phyloP scores from a whole-genome alignment of 2,329 filamentous ascomycete genomes.

The Penicillium sp. region DNA sequence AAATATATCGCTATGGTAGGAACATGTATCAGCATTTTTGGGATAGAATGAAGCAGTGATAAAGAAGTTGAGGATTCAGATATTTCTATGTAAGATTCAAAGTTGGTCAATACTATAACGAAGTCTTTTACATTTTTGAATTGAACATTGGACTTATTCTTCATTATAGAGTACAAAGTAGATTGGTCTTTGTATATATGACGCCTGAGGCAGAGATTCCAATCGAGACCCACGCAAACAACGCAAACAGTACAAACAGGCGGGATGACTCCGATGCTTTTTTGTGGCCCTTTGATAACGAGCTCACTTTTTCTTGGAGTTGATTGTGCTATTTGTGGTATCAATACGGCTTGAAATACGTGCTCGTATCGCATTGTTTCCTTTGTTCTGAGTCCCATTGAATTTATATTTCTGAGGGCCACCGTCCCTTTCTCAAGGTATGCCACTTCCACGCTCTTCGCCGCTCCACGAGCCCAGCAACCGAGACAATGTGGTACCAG shows the following conservation, averaged over 20 bases:
- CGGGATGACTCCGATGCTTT: constrained; percentile 33
- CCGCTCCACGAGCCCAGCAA: not conserved
- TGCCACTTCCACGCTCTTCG: not conserved
- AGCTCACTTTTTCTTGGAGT: constrained; percentile 2
- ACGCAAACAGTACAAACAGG: constrained; percentile 26
- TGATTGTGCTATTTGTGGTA: constrained; percentile 1
- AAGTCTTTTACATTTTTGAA: too few species aligned
- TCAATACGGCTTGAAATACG: not conserved
- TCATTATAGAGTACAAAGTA: too few species aligned
- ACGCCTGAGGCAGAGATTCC: not conserved
- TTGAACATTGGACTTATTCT: too few species aligned
- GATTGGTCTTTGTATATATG: not conserved
- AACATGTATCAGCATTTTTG: too few species aligned
- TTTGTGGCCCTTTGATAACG: constrained; percentile 26
- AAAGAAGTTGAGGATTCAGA: too few species aligned
- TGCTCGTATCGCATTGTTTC: not conserved
- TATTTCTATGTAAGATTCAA: too few species aligned
- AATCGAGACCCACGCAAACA: constrained; percentile 22
- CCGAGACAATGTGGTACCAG: not conserved
- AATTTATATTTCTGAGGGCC: not conserved
- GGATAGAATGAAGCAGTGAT: too few species aligned
- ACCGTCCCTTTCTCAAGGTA: not conserved
- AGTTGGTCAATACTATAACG: too few species aligned
- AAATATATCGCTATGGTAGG: too few species aligned
- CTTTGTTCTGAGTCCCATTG: not conserved